phyloP scores from a whole-genome alignment of 2,329 filamentous ascomycete species.

The Colletotrichum sp. region DNA sequence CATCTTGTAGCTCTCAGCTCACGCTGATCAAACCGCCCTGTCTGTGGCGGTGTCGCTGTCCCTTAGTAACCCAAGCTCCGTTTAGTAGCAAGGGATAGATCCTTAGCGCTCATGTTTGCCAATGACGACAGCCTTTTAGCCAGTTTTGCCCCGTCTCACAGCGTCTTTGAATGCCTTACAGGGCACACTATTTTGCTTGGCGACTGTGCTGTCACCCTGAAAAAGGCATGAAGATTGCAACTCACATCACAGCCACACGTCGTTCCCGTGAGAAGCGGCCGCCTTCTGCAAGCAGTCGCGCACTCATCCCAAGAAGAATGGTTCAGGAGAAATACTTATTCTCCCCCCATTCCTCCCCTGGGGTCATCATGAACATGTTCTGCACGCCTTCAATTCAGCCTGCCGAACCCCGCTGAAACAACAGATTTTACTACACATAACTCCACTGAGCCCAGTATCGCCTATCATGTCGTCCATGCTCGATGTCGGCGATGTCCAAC shows the following conservation, averaged over 20 bases:
- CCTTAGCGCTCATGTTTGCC: neutral
- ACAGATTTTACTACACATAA: neutral
- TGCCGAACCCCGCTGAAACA: neutral
- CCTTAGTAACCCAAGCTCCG: neutral
- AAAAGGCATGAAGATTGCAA: neutral
- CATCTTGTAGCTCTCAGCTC: neutral
- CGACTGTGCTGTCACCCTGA: neutral
- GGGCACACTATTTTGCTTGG: neutral
- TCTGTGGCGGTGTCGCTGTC: neutral
- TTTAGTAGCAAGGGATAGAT: neutral
- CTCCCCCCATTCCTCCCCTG: neutral
- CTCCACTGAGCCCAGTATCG: neutral
- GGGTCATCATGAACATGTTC: neutral
- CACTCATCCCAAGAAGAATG: neutral
- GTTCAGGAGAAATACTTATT: neutral
- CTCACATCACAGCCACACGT: neutral
- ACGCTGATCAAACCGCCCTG: neutral
- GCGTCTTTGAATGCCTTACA: neutral
- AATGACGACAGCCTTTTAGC: neutral
- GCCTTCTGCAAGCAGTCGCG: neutral
- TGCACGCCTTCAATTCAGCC: neutral
- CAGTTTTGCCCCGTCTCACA: neutral
- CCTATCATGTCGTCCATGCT: neutral
- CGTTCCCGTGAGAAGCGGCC: neutral
- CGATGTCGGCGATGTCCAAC: neutral